Evolutionary conservation across 2,329 filamentous ascomycete species (phyloP).

Genomic region (Aureobasidium zeae): DNA sequence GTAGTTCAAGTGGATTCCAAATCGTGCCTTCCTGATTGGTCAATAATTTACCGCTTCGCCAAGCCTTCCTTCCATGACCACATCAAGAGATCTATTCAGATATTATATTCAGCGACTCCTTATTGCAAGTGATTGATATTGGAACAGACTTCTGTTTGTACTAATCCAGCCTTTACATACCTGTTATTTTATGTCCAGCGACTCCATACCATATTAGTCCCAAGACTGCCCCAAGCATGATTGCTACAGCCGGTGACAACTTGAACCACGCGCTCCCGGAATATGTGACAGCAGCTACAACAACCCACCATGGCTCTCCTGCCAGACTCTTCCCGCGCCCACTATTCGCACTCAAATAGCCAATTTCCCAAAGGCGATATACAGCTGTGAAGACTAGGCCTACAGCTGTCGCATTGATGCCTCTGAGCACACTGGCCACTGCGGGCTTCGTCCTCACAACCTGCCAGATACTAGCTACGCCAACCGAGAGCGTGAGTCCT

Average conservation of each 20-base stretch:
- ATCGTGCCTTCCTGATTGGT: no score
- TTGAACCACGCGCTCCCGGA: conserved; percentile 34
- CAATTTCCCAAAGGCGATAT: conserved; percentile 37
- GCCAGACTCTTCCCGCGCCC: conserved; percentile 30
- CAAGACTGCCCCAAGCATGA: conserved; percentile 32
- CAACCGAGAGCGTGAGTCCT: conserved; percentile 31
- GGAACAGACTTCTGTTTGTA: no score
- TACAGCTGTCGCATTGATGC: conserved; percentile 36
- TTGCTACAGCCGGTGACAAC: conserved; percentile 32
- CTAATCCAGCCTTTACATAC: no score
- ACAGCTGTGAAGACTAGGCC: conserved; percentile 38
- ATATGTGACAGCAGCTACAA: conserved; percentile 35
- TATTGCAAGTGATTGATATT: no score
- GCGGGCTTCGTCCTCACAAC: conserved; percentile 28
- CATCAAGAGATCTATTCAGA: no score
- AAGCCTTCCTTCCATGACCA: no score
- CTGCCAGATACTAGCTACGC: conserved; percentile 33
- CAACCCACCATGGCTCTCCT: conserved; percentile 38
- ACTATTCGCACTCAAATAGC: conserved; percentile 32
- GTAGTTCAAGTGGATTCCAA: no score
- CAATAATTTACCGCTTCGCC: no score
- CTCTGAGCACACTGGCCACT: conserved; percentile 30
- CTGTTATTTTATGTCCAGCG: conserved; percentile 18
- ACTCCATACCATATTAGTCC: conserved; percentile 35
- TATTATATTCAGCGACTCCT: no score